Conservation (phyloP, 257 asterid genomes). For the Przewalskia tangutica region DNA sequence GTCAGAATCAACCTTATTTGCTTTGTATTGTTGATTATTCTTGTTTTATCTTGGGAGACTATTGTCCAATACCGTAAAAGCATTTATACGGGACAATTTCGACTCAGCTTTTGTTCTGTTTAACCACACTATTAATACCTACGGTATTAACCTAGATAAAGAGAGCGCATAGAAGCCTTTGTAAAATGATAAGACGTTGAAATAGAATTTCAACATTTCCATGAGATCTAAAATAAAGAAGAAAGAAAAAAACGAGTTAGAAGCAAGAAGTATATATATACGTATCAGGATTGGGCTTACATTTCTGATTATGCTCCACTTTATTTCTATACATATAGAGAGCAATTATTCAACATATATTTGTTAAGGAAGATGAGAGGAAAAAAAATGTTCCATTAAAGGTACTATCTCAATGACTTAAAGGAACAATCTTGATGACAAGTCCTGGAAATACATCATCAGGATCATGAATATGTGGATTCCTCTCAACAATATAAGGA, state of each 20-base stretch:
- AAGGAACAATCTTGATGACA: slow-evolving; percentile 39
- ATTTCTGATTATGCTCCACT: neutral
- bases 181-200: neutral
- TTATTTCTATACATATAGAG: neutral
- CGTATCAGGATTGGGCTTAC: neutral
- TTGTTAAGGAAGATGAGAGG: neutral
- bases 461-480: slow-evolving; percentile 69
- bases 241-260: neutral
- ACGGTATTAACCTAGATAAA: too few relatives aligned
- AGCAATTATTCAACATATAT: neutral
- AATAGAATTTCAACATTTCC: neutral
- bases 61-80: too few relatives aligned
- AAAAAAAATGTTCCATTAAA: neutral
- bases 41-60: too few relatives aligned
- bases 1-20: too few relatives aligned
- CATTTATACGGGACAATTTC: too few relatives aligned
- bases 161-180: neutral
- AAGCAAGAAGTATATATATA: neutral
- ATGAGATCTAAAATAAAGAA: neutral
- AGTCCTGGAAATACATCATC: slow-evolving; percentile 74
- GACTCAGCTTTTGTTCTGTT: too few relatives aligned
- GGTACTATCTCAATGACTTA: neutral
- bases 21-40: too few relatives aligned
- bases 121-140: too few relatives aligned
- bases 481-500: slow-evolving; percentile 61